Base-by-base conservation (phyloP, 768 basidiomycete species). In the Pholiota conissans region DNA sequence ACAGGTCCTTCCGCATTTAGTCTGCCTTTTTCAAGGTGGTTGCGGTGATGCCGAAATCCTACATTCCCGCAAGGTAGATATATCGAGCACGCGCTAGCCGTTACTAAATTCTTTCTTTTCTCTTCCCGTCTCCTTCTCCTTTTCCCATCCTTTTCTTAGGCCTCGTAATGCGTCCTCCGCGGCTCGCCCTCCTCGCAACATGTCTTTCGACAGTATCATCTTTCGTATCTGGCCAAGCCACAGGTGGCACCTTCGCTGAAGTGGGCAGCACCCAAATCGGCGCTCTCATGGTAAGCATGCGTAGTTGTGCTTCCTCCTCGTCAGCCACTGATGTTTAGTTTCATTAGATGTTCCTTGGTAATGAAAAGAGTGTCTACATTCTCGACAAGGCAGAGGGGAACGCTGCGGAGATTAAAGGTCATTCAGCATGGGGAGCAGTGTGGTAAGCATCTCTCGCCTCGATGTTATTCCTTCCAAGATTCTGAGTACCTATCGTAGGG, bases 341-440 rank as follows among this genome's bases (percentile, higher is more conserved):
- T 29, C 20, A 48, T 16, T 61, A 89, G 90, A 84, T 90, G 83
- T 92, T 94, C 69, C 74, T 94, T 52, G 92, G 90, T n/a, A 90
- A 87, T 61, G 75, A 80, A 5, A 76, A 91, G 60, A 91, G 85
- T 67, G 88, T 95, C 30, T 95, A 94, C 73, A 89, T 95, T 28
- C 74, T 95, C 18, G 93, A 97, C 78, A 97, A 97, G 75, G 84
- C 87, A 1, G 91, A 94, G 67, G 84, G 83, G 39, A 94, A 95
- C 67, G 77, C 79, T 2, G 82, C 82, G 2, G 71, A 77, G 63
- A 79, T 93, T 55, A 76, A 80, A 55, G 84, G 82, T 2, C 91
- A 91, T 72, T 78, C 91, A 9, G 87, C 88, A 0, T 90, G 87
- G 84, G 91, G 83, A n/a, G 69, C 87, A 0, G 83, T 85, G 13